Base-by-base conservation (phyloP, 2,329 filamentous ascomycete species). In the Colletotrichum musicola region DNA sequence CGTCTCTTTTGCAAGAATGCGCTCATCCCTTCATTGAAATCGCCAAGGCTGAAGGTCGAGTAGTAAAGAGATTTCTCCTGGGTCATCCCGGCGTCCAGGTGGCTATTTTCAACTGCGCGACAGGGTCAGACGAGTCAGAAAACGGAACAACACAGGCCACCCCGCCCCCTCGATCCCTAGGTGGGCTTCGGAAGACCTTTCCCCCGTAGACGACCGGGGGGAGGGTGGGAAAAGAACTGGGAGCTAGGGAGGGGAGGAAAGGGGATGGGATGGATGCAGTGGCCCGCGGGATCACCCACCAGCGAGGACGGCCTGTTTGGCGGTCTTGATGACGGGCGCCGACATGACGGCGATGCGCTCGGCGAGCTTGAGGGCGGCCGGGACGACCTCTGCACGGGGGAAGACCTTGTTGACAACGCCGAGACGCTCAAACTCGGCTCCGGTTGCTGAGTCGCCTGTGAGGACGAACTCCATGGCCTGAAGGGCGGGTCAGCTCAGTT, bases 391-490 rank as follows among this genome's bases (percentile, higher is more conserved):
- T 14, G 78, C 76, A 4, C 73, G 68, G 4, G 77, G 64, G 55
- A 81, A 79, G 4, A 77, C 75, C 68, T 75, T 77, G 66, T 79
- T 81, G 50, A 83, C 79, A 4, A 84, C 74, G 6, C 81, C 81
- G 49, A 76, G 76, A n/a, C 77, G 76, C 51, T 81, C 77, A 68
- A 82, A 77, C 50, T 83, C 80, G 6, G 62, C 69, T 20, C 78
- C 80, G 22, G 76, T 77, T 14, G 76, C 75, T 16, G 79, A 73
- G 61, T 76, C 77, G 13, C 83, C 82, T 2, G 81, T 83, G 22
- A 85, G 77, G 47, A 85, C 81, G 16, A 78, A 73, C 57, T 84
- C 81, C 82, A 85, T 84, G 30, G 83, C 83, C 73, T 82, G 59
- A 4, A 22, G 3, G 30, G 9, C 30, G 30, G 44, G 46, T 42